Base-by-base conservation (phyloP, 495 filamentous ascomycete species). In the Neurospora intermedia region DNA sequence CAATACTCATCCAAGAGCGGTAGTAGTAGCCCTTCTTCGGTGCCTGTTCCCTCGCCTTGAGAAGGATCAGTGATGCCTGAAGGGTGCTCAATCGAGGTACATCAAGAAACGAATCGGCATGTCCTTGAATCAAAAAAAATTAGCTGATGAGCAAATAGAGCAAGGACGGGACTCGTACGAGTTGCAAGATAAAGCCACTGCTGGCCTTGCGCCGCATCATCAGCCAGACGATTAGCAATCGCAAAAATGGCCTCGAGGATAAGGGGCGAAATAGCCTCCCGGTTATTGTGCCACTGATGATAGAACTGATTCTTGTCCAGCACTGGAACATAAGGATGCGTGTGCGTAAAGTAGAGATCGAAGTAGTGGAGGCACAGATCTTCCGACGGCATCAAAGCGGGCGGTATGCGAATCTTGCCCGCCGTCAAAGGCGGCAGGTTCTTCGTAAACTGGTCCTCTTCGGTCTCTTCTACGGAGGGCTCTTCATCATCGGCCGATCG, bases 21-120 rank as follows among this genome's bases (percentile, higher is more conserved):
- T 94, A 98, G 81, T 96, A 99, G 80, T 99, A 99, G 2, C 96
- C 96, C 77, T 93, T 90, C 79, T 96, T 96, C 3, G 96, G 96
- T 13, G 91, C 88, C 41, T 93, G 91, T 80, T 99, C 96, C 74
- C 94, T 87, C 3, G 96, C 96, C 83, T 99, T 99, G 20, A 97
- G 80, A 46, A 98, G 83, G 42, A 99, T 89, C 70, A 98, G 84
- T 72, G 97, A 82, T 2, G 93, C 96, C 82, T 99, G 96, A 16
- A 99, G 91, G 6, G 96, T 99, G 79, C 95, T 98, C 73, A 99
- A 76, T 9, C 96, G 88, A 9, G 96, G 94, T 27, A 96, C 91
- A 80, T 99, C 96, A 89, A 96, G 94, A 77, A 98, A 99, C 73
- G 92, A 96, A 81, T 97, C 92, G 76, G 94, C 93, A 79, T 99